phyloP scores from a whole-genome alignment of 164 flowering plant species.

The Nymphaea colorata region DNA sequence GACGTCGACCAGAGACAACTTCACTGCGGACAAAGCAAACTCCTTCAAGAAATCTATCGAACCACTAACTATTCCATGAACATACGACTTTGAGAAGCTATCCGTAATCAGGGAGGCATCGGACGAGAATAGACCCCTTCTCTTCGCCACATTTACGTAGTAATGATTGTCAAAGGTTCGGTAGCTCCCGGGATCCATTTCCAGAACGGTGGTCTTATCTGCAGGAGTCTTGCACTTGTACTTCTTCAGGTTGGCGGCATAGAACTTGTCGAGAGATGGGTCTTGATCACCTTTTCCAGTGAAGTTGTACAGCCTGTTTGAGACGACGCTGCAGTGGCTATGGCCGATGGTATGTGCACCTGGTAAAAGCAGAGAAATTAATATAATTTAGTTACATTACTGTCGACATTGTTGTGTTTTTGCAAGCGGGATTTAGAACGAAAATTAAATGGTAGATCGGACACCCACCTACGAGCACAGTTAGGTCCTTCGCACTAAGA shows the following conservation, averaged over 20 bases:
- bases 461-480: slow-evolving; percentile 52
- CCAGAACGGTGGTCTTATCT: slow-evolving; percentile 14
- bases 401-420: neutral
- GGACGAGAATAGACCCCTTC: slow-evolving; percentile 39
- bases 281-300: slow-evolving; percentile 46
- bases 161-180: slow-evolving; percentile 33
- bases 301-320: slow-evolving; percentile 49
- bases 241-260: slow-evolving; percentile 16
- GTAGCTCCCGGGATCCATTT: slow-evolving; percentile 63
- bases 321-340: slow-evolving; percentile 37
- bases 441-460: neutral
- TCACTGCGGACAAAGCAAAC: slow-evolving; percentile 33
- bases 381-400: too few relatives aligned
- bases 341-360: slow-evolving; percentile 58
- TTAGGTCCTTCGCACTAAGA: slow-evolving; percentile 56
- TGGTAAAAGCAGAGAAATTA: neutral
- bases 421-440: too few relatives aligned
- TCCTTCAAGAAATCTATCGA: slow-evolving; percentile 25
- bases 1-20: slow-evolving; percentile 22
- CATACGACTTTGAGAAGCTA: slow-evolving; percentile 17
- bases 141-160: slow-evolving; percentile 23
- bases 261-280: slow-evolving; percentile 30
- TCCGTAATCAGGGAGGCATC: slow-evolving; percentile 47
- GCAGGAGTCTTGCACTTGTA: slow-evolving; percentile 23
- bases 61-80: slow-evolving; percentile 16